Percentiles rank a stretch among this genome's conserved stretches.
Evolutionary conservation across 768 basidiomycete genomes (phyloP).

Genomic region (Phylloporus sp.): DNA sequence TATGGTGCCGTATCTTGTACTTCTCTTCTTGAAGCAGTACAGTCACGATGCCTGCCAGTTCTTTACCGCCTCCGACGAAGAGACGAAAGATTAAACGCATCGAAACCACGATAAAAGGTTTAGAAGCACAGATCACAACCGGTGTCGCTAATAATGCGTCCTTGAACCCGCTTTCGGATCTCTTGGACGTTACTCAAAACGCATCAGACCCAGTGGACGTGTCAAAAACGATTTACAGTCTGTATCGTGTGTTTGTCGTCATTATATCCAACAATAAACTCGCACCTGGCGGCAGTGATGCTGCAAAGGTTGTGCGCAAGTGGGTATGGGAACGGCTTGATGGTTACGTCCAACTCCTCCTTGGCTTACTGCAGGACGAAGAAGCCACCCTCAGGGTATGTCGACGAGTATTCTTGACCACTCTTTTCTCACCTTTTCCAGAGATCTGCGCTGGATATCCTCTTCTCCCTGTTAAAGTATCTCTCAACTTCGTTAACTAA

Average conservation of each 20-base stretch:
- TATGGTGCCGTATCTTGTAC: too few species aligned
- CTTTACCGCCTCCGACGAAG: conserved; percentile 51
- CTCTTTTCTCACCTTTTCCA: conserved; percentile 26
- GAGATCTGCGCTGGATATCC: conserved; percentile 69
- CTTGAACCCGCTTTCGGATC: conserved; percentile 74
- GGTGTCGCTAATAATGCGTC: conserved; percentile 56
- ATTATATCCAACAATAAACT: conserved; percentile 60
- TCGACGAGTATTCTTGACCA: conserved; percentile 1
- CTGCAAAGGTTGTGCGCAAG: conserved; percentile 55
- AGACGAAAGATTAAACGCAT: conserved; percentile 41
- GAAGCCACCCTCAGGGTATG: conserved; percentile 73
- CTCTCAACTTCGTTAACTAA: conserved; percentile 64
- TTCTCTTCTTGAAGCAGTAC: too few species aligned
- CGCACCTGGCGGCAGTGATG: conserved; percentile 45
- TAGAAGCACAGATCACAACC: conserved; percentile 54
- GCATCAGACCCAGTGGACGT: conserved; percentile 51
- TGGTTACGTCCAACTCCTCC: conserved; percentile 64
- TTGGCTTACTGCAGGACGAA: conserved; percentile 68
- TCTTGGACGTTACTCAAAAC: conserved; percentile 54
- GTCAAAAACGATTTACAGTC: conserved; percentile 75
- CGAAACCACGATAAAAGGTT: conserved; percentile 32
- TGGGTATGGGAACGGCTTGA: conserved; percentile 82
- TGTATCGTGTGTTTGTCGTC: conserved; percentile 73
- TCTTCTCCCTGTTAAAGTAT: conserved; percentile 73
- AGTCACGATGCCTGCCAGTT: conserved; percentile 33